These are phyloP conservation scores for Apiotrichum gracile DNA, from an alignment of 1,284 basidiomycete genomes.

Conservation along the genomic window DNA sequence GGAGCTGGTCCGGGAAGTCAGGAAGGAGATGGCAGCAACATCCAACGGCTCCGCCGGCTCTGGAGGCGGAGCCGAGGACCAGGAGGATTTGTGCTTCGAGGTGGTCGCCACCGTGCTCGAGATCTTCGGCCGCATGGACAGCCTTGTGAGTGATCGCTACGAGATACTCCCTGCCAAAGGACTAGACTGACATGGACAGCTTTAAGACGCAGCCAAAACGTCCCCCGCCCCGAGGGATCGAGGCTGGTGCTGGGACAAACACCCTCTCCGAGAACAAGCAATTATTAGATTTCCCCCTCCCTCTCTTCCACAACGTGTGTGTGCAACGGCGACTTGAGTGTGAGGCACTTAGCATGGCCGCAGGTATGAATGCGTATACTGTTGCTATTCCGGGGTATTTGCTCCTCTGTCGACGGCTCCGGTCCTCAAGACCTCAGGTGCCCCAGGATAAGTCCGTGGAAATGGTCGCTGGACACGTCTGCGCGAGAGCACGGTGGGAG, in stretches of 20 bases:
- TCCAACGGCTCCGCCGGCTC: slow-evolving; percentile 53
- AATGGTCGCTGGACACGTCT: too few relatives aligned
- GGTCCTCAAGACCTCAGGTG: too few relatives aligned
- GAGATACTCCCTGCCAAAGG: background rate
- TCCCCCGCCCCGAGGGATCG: too few relatives aligned
- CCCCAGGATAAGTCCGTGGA: too few relatives aligned
- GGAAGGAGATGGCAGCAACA: slow-evolving; percentile 62
- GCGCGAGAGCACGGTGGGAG: too few relatives aligned
- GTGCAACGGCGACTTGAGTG: background rate
- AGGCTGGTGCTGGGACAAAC: too few relatives aligned
- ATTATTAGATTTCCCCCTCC: too few relatives aligned
- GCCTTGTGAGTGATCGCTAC: slow-evolving; percentile 51
- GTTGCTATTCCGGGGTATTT: too few relatives aligned
- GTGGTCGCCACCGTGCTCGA: slow-evolving; percentile 83
- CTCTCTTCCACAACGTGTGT: background rate
- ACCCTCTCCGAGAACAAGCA: too few relatives aligned
- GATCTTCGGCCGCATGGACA: slow-evolving; percentile 82
- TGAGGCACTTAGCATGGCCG: background rate
- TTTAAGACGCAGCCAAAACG: too few relatives aligned
- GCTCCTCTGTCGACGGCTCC: too few relatives aligned
- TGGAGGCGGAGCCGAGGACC: slow-evolving; percentile 60
- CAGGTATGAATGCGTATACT: background rate
- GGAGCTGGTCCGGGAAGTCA: slow-evolving; percentile 71
- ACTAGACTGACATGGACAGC: background rate
- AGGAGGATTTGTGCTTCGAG: slow-evolving; percentile 78